Conservation (phyloP, 2,329 filamentous ascomycete genomes). For the Coniella lustricola region DNA sequence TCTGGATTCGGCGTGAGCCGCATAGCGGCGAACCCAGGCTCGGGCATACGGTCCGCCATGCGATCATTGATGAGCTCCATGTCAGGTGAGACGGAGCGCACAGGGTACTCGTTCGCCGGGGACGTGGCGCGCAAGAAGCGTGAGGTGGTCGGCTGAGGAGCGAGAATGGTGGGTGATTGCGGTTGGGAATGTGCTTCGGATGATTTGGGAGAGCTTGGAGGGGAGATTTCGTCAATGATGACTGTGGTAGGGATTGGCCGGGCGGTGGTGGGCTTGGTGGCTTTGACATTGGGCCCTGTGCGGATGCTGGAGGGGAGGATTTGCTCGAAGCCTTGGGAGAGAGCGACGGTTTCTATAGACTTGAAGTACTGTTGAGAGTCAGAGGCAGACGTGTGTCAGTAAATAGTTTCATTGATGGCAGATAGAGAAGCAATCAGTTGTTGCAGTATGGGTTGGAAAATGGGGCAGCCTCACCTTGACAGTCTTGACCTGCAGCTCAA, state of each 20-base stretch:
- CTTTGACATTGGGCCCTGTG: slow-evolving; percentile 33
- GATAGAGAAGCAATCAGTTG: too few relatives aligned
- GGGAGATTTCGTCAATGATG: slow-evolving; percentile 34
- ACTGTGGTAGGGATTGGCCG: slow-evolving; percentile 22
- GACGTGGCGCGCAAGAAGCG: slow-evolving; percentile 43
- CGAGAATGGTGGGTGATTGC: slow-evolving; percentile 35
- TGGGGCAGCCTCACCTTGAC: slow-evolving; percentile 36
- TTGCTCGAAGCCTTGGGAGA: slow-evolving; percentile 37
- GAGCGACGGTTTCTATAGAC: slow-evolving; percentile 50
- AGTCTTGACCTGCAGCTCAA: slow-evolving; percentile 59
- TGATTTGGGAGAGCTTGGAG: slow-evolving; percentile 5
- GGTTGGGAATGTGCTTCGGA: too few relatives aligned
- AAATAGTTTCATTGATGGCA: not conserved
- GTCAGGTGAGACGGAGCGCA: slow-evolving; percentile 48
- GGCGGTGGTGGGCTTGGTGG: slow-evolving; percentile 16
- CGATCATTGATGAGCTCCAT: slow-evolving; percentile 55
- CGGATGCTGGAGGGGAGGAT: slow-evolving; percentile 46
- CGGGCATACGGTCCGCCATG: slow-evolving; percentile 51
- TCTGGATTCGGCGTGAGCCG: slow-evolving; percentile 44
- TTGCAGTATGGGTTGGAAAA: too few relatives aligned
- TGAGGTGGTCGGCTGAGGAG: slow-evolving; percentile 50
- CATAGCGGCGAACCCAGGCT: slow-evolving; percentile 33
- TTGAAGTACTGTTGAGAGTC: slow-evolving; percentile 45
- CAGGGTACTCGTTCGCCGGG: slow-evolving; percentile 47
- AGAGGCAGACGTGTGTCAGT: not conserved